phyloP scores from a whole-genome alignment of 176 grass and related monocot species.

The Melocanna baccifera region DNA sequence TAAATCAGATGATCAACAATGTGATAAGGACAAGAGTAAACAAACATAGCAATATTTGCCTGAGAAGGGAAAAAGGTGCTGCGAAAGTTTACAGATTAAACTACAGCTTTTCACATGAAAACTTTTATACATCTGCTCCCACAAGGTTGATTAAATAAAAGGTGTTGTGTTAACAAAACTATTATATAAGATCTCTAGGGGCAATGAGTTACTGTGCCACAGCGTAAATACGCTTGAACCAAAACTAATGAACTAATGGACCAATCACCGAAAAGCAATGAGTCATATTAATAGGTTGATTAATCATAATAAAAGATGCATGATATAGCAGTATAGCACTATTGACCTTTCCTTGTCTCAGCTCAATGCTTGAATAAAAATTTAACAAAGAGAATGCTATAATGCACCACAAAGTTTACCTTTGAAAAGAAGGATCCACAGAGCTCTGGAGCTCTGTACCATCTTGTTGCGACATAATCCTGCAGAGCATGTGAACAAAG shows the following conservation, averaged over 20 bases:
- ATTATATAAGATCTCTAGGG: neutral
- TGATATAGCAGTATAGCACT: constrained; percentile 2
- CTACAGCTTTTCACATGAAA: neutral
- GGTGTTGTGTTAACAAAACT: neutral
- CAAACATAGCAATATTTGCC: neutral
- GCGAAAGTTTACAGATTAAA: neutral
- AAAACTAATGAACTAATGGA: constrained; percentile 1
- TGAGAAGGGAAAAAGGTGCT: neutral
- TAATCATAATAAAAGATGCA: constrained; percentile 6
- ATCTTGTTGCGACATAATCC: constrained; percentile 99
- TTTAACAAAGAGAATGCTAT: constrained; percentile 16
- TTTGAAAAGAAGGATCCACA: constrained; percentile 98
- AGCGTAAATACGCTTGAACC: neutral
- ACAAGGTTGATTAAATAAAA: neutral
- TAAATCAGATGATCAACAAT: neutral
- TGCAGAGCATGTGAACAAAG: constrained; percentile 31
- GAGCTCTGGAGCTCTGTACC: constrained; percentile 98
- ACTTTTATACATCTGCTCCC: neutral
- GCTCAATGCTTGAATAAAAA: constrained; percentile 2
- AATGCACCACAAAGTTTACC: constrained; percentile 36
- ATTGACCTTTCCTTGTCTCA: neutral
- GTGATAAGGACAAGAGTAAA: neutral
- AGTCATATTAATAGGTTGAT: neutral
- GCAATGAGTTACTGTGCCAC: neutral
- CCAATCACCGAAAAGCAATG: neutral